phyloP scores from a whole-genome alignment of 163 green algal genomes.

The Chlorella variabilis region DNA sequence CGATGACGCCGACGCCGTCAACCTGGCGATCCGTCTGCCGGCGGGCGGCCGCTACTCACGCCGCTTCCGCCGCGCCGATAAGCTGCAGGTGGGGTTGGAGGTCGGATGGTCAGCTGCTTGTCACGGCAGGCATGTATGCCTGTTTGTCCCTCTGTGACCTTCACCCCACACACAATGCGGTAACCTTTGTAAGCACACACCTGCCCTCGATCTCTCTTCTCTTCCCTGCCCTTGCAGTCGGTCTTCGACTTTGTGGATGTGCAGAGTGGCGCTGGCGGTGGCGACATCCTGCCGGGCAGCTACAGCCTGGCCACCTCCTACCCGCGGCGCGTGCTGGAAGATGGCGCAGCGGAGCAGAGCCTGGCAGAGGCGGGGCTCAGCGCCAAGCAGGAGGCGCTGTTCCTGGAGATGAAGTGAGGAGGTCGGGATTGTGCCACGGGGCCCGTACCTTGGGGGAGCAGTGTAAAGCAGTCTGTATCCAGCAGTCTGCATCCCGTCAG shows the following conservation, averaged over 20 bases:
- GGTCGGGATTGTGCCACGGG: too few relatives aligned
- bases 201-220: background rate
- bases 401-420: slow-evolving; percentile 36
- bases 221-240: slow-evolving; percentile 8
- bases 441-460: too few relatives aligned
- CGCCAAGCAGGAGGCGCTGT: slow-evolving; percentile 45
- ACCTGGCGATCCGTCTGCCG: slow-evolving; percentile 67
- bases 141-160: too few relatives aligned
- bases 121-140: too few relatives aligned
- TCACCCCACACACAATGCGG: too few relatives aligned
- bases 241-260: slow-evolving; percentile 83
- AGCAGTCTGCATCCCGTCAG: too few relatives aligned
- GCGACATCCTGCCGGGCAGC: background rate
- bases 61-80: slow-evolving; percentile 58
- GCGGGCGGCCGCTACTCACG: slow-evolving; percentile 59
- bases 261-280: slow-evolving; percentile 27
- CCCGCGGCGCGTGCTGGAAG: slow-evolving; percentile 15
- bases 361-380: slow-evolving; percentile 35
- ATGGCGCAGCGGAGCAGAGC: background rate
- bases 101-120: too few relatives aligned
- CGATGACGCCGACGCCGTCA: slow-evolving; percentile 45
- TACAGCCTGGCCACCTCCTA: slow-evolving; percentile 29
- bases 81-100: slow-evolving; percentile 28
- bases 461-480: too few relatives aligned
- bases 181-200: too few relatives aligned